Evolutionary conservation across 345 rosid species (phyloP), one percentile per base, ranked within the genome.

Genomic region (Eucalyptus regnans): DNA sequence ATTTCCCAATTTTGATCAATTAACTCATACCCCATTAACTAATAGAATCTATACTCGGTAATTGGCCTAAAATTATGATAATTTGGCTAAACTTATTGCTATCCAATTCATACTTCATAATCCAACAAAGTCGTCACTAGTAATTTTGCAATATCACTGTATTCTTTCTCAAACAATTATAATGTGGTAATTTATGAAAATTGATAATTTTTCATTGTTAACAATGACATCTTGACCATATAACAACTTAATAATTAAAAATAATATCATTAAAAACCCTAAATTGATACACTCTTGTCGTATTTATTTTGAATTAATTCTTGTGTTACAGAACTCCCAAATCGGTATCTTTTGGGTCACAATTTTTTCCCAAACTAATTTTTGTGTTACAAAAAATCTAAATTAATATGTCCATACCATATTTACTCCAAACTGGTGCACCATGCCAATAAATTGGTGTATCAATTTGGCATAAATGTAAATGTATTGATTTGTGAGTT

Each of bases 241-340:
- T 13, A 64, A 13, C 71, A n/a, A 64, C 37, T 64, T n/a, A 64
- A 64, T 13, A 64, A n/a, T 29, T 29, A 62, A 62, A 29, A 12
- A 29, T 29, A 62, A 62, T 62, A 29, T 29, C 9, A 3, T 29
- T 13, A 29, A 62, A 29, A 62, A 29, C 1, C 71, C 0, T 29
- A 29, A 62, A 62, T 12, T 60, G 31, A 56, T 11, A 60, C 16
- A 0, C 4, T 27, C 4, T 14, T n/a, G 5, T 14, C 0, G 1
- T 7, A n/a, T n/a, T n/a, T 64, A 14, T 14, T 6, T 0, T 0
- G 0, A 64, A 64, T 7, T n/a, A 64, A 7, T 64, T n/a, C 29
- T 12, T 2, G 16, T 6, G 15, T 25, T 12, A 25, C 3, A 5
- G 1, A 11, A 60, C 13, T 60, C 31, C 2, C 66, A 60, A 25